phyloP scores from a whole-genome alignment of 2,329 filamentous ascomycete genomes.

The Trichoderma guizhouense region DNA sequence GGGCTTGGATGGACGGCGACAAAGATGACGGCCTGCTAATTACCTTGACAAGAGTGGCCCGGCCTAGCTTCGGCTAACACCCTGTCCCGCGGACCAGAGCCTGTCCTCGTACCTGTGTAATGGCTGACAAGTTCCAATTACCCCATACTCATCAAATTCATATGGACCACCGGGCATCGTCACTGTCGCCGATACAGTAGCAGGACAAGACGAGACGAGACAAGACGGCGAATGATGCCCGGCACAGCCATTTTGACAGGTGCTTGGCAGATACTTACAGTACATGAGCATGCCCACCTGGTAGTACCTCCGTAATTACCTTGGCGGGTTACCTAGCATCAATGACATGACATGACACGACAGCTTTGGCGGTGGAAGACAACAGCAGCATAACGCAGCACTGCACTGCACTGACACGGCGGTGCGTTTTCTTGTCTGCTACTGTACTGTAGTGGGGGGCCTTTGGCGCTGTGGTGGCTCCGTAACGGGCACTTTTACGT shows the following conservation, averaged over 20 bases:
- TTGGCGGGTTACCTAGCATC: not conserved
- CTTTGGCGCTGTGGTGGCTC: not conserved
- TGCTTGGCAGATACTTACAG: not conserved
- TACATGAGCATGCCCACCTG: not conserved
- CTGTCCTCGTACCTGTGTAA: not conserved
- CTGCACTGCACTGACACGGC: not conserved
- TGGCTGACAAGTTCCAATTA: not conserved
- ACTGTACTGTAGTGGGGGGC: not conserved
- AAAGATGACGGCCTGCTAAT: not conserved
- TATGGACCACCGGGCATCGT: not conserved
- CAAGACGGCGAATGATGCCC: not conserved
- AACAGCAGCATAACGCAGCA: not conserved
- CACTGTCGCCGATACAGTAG: not conserved
- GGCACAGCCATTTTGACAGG: not conserved
- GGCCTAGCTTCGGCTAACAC: conserved; percentile 5
- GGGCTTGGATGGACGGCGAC: not conserved
- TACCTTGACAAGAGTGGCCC: not conserved
- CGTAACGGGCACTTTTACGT: not conserved
- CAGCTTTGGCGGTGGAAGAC: not conserved
- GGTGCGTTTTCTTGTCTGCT: not conserved
- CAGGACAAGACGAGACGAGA: too few species aligned
- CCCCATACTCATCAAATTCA: not conserved
- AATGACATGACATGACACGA: conserved; percentile 5
- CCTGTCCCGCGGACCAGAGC: not conserved
- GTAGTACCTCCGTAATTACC: not conserved